A percentile compares a stretch with the other conserved stretches of the same genome.
phyloP scores from a whole-genome alignment of 495 filamentous ascomycete genomes.

The Diplogelasinospora grovesii region DNA sequence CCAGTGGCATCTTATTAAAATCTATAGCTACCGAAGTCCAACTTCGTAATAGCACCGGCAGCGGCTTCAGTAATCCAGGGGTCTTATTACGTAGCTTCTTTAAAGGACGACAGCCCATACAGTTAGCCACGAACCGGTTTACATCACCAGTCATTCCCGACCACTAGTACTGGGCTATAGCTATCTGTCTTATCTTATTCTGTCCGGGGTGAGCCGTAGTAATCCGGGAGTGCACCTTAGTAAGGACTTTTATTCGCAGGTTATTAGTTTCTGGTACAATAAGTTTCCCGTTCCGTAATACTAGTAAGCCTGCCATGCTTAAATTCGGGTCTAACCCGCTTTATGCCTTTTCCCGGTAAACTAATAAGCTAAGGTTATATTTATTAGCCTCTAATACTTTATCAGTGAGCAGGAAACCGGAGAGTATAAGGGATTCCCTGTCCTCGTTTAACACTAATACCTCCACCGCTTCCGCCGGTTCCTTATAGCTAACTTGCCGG shows the following conservation, averaged over 20 bases:
- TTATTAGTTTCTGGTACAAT: neutral
- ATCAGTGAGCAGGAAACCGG: too few species aligned
- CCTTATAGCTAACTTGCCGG: too few species aligned
- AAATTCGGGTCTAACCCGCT: too few species aligned
- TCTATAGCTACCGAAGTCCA: neutral
- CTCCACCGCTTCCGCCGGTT: too few species aligned
- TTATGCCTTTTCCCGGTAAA: too few species aligned
- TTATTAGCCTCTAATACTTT: too few species aligned
- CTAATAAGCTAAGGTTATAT: too few species aligned
- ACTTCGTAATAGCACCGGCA: neutral
- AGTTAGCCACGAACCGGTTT: constrained; percentile 2
- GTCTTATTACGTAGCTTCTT: constrained; percentile 5
- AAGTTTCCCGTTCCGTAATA: neutral
- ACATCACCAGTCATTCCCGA: too few species aligned
- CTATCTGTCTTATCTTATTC: constrained; percentile 2
- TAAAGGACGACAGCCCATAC: neutral
- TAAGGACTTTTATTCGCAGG: neutral
- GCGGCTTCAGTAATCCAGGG: neutral
- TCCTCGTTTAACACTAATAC: too few species aligned
- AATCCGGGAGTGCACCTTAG: neutral
- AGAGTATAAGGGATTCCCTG: too few species aligned
- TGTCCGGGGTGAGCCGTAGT: neutral
- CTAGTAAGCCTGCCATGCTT: too few species aligned
- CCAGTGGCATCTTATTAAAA: constrained; percentile 5
- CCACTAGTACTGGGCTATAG: neutral